phyloP scores from a whole-genome alignment of 345 rosid genomes.

The Crucihimalaya himalaica region DNA sequence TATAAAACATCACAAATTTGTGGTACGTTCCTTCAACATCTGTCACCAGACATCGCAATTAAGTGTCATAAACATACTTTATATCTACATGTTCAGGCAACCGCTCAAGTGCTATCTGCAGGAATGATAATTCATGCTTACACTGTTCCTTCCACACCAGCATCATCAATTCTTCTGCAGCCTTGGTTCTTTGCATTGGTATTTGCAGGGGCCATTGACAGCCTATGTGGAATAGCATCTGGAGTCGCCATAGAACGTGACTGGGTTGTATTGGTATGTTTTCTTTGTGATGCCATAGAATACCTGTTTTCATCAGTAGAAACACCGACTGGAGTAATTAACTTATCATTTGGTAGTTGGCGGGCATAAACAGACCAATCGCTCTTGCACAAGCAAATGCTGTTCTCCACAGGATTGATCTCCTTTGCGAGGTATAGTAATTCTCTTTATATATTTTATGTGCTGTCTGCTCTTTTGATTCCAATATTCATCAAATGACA shows the following conservation, averaged over 20 bases:
- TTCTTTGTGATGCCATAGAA: slow-evolving; percentile 9
- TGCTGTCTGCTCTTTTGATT: not conserved
- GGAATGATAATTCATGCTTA: slow-evolving; percentile 84
- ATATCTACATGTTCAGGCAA: slow-evolving; percentile 50
- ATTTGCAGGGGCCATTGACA: slow-evolving; percentile 78
- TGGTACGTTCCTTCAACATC: slow-evolving; percentile 8
- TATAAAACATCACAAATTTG: not conserved
- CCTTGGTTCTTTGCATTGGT: slow-evolving; percentile 87
- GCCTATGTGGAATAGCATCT: slow-evolving; percentile 77
- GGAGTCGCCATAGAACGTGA: slow-evolving; percentile 95
- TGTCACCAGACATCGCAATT: not conserved
- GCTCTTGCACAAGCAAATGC: slow-evolving; percentile 98
- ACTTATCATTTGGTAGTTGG: slow-evolving; percentile 55
- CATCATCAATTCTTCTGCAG: slow-evolving; percentile 60
- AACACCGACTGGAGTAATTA: slow-evolving; percentile 4
- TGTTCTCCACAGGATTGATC: slow-evolving; percentile 80
- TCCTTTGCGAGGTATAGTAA: slow-evolving; percentile 77
- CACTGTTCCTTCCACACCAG: slow-evolving; percentile 52
- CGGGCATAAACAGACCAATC: slow-evolving; percentile 83
- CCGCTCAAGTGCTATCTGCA: slow-evolving; percentile 84
- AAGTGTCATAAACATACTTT: not conserved
- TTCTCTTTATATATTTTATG: not conserved
- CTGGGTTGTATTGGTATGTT: slow-evolving; percentile 91
- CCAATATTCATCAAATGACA: slow-evolving; percentile 11
- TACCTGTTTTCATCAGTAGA: slow-evolving; percentile 20